Evolutionary conservation across 2,329 filamentous ascomycete species (phyloP), one percentile per base, ranked within the genome.

Genomic region (Hypoxylon sp.): DNA sequence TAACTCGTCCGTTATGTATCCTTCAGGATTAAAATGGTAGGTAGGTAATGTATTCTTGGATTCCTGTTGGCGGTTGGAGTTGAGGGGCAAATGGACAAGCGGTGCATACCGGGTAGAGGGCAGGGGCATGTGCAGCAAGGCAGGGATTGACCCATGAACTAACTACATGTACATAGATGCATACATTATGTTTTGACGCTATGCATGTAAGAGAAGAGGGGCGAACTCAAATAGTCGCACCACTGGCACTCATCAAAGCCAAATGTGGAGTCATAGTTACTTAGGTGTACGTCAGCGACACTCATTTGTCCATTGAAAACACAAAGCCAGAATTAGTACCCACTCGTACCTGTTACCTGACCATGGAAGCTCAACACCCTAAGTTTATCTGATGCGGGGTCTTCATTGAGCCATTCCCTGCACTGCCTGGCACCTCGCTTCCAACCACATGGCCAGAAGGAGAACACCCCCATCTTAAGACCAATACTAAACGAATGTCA

Each of bases 381-480:
- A 46, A 66, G 63, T 63, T 69, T 71, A 71, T 71, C 69, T 71
- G 60, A 71, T 71, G 66, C 69, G 69, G 69, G 69, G 69, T 69
- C 48, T 48, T 33, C 59, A 63, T 71, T 67, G 54, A 67, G 54
- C 63, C 66, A 67, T 66, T 65, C 53, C 58, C 9, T 33, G 31
- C 2, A 1, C 26, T 26, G 26, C 26, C 26, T 26, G 29, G 29
- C 8, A 8, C 6, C 5, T 19, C 39, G 53, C 46, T 58, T 69
- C 63, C 63, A 63, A 71, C 59, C 59, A 46, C 52, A 53, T 48
- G 57, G 47, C 52, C 42, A 54, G 54, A 69, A 51, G 26, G 54
- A 67, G 59, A 39, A 62, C 47, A 63, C 47, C 59, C 62, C 65
- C 33, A 54, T 53, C 52, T 61, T 26, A 47, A 64, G 33, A 59